phyloP scores from a whole-genome alignment of 768 basidiomycete genomes.

The Boletales sp. region DNA sequence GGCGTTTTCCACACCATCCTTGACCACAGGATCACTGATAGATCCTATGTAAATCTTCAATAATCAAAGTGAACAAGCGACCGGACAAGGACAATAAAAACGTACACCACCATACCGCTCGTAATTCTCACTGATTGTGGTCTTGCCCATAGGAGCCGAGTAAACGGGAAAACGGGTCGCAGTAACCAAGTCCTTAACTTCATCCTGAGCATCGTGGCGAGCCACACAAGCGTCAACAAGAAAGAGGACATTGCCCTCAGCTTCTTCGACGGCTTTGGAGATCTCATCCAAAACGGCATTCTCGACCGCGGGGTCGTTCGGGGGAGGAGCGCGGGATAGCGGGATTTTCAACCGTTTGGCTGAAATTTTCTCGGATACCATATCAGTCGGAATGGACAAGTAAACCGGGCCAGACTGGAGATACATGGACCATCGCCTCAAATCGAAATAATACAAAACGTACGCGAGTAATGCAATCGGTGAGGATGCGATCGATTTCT shows the following conservation, averaged over 20 bases:
- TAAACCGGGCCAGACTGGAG: slow-evolving; percentile 81
- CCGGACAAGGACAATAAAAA: slow-evolving; percentile 4
- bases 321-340: slow-evolving; percentile 45
- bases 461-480: slow-evolving; percentile 59
- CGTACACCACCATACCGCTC: slow-evolving; percentile 78
- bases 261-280: slow-evolving; percentile 55
- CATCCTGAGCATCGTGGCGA: slow-evolving; percentile 63
- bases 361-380: slow-evolving; percentile 67
- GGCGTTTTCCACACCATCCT: slow-evolving; percentile 68
- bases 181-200: slow-evolving; percentile 58
- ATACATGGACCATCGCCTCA: neutral
- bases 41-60: slow-evolving; percentile 72
- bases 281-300: slow-evolving; percentile 75
- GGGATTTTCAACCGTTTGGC: slow-evolving; percentile 59
- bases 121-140: slow-evolving; percentile 64
- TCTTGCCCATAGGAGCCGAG: slow-evolving; percentile 79
- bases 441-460: slow-evolving; percentile 2
- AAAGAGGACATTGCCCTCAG: slow-evolving; percentile 60
- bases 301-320: slow-evolving; percentile 57
- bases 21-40: slow-evolving; percentile 61
- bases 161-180: slow-evolving; percentile 73
- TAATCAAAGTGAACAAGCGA: neutral
- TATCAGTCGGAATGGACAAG: slow-evolving; percentile 79
- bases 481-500: slow-evolving; percentile 78
- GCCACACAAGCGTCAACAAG: slow-evolving; percentile 80